These are phyloP conservation scores for Pseudogymnoascus sp. DNA, from an alignment of 2,329 filamentous ascomycete genomes.

Conservation along the genomic window DNA sequence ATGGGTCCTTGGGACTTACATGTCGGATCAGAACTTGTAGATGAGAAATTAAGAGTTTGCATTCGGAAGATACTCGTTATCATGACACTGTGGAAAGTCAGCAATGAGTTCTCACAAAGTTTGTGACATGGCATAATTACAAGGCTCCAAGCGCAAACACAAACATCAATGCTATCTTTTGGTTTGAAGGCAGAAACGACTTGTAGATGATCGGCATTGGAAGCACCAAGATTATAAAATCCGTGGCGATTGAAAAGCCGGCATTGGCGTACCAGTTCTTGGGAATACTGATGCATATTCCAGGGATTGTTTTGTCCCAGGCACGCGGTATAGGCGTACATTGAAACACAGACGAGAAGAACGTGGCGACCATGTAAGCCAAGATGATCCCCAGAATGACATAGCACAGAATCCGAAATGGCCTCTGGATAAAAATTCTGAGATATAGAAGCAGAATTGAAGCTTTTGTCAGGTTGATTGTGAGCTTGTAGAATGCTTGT, in stretches of 20 bases:
- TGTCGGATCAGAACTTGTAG: slow-evolving; percentile 18
- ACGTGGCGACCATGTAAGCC: slow-evolving; percentile 39
- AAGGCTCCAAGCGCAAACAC: slow-evolving; percentile 32
- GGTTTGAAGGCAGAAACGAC: slow-evolving; percentile 23
- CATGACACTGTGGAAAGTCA: slow-evolving; percentile 21
- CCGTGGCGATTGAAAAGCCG: slow-evolving; percentile 30
- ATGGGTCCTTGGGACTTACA: slow-evolving; percentile 12
- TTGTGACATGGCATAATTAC: slow-evolving; percentile 20
- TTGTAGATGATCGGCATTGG: slow-evolving; percentile 29
- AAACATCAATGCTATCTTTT: slow-evolving; percentile 41
- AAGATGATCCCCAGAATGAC: slow-evolving; percentile 35
- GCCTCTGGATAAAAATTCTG: slow-evolving; percentile 41
- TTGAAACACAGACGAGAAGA: slow-evolving; percentile 40
- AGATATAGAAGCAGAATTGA: slow-evolving; percentile 46
- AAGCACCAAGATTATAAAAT: slow-evolving; percentile 29
- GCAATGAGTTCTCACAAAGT: neutral
- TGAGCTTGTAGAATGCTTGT: slow-evolving; percentile 46
- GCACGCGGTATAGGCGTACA: slow-evolving; percentile 40
- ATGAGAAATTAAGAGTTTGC: slow-evolving; percentile 26
- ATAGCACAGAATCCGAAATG: slow-evolving; percentile 38
- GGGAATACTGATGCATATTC: slow-evolving; percentile 38
- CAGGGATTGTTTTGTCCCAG: slow-evolving; percentile 36
- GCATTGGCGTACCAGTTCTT: slow-evolving; percentile 42
- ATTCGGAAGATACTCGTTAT: slow-evolving; percentile 29
- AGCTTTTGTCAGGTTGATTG: slow-evolving; percentile 44